Evolutionary conservation across 116 monocot genomes (phyloP).

Genomic region (Posidonia oceanica): DNA sequence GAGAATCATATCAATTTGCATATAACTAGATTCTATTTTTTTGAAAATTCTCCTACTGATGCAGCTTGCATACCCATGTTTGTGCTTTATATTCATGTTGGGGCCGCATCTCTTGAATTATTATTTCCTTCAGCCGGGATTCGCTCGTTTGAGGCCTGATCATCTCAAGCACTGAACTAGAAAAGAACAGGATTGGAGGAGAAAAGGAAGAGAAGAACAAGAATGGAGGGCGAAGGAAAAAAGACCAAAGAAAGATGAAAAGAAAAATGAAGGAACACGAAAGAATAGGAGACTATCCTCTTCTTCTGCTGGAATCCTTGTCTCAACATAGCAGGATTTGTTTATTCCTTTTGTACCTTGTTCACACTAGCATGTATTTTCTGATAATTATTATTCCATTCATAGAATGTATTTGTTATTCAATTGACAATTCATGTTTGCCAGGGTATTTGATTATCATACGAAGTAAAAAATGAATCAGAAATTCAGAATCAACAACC

Average conservation of each 20-base stretch:
- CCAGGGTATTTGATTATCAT: too few species aligned
- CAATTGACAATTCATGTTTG: too few species aligned
- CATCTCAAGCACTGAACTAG: constrained; percentile 8
- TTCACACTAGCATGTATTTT: too few species aligned
- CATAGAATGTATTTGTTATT: too few species aligned
- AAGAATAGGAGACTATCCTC: too few species aligned
- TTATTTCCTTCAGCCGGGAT: constrained; percentile 56
- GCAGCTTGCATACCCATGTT: constrained; percentile 77
- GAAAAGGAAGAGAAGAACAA: neutral
- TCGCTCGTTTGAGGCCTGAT: constrained; percentile 41
- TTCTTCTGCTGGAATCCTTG: too few species aligned
- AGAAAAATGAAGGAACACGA: constrained; percentile 1
- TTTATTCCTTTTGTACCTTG: too few species aligned
- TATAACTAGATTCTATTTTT: neutral
- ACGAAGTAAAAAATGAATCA: too few species aligned
- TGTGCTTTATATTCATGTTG: constrained; percentile 72
- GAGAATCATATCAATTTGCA: neutral
- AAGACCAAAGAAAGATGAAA: neutral
- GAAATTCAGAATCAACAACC: too few species aligned
- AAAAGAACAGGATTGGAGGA: neutral
- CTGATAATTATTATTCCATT: too few species aligned
- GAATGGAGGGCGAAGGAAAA: neutral
- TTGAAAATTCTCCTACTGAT: constrained; percentile 40
- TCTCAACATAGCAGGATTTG: too few species aligned
- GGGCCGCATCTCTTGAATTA: constrained; percentile 54